phyloP scores from a whole-genome alignment of 2,329 filamentous ascomycete genomes.

The Penicillium sp. region DNA sequence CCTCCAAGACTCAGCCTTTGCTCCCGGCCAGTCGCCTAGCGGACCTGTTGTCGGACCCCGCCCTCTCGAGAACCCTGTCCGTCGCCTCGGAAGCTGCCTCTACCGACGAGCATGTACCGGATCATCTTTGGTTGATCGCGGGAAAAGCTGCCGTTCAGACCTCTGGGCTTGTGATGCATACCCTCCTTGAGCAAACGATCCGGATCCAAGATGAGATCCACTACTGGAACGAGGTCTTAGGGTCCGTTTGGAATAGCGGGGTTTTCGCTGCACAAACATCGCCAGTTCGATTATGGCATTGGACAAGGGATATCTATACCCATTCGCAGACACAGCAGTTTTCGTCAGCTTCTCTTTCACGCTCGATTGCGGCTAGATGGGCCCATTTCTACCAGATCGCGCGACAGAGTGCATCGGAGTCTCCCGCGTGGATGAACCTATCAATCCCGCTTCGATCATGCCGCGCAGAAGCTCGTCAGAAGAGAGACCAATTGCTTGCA shows the following conservation, averaged over 20 bases:
- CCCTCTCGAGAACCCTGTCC: constrained; percentile 46
- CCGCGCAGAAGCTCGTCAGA: constrained; percentile 73
- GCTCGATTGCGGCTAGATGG: constrained; percentile 51
- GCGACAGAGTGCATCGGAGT: constrained; percentile 71
- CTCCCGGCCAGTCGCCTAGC: constrained; percentile 65
- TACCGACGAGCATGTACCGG: constrained; percentile 64
- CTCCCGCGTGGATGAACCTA: constrained; percentile 71
- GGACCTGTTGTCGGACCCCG: constrained; percentile 57
- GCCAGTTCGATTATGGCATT: constrained; percentile 73
- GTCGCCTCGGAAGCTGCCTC: background rate
- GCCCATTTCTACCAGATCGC: constrained; percentile 78
- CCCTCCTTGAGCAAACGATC: constrained; percentile 79
- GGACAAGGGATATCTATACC: constrained; percentile 69
- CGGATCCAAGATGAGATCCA: constrained; percentile 84
- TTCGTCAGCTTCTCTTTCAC: constrained; percentile 8
- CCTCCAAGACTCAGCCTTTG: constrained; percentile 65
- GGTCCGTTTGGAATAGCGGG: constrained; percentile 76
- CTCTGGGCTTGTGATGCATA: constrained; percentile 78
- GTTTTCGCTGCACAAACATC: constrained; percentile 87
- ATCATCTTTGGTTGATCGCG: constrained; percentile 87
- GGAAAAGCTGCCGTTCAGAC: constrained; percentile 92
- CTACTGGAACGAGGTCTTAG: constrained; percentile 92
- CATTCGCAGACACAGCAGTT: constrained; percentile 24
- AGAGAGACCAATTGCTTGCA: constrained; percentile 71
- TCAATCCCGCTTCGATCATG: constrained; percentile 78